Conservation (phyloP, 139 green algal genomes). For the Chara braunii region DNA sequence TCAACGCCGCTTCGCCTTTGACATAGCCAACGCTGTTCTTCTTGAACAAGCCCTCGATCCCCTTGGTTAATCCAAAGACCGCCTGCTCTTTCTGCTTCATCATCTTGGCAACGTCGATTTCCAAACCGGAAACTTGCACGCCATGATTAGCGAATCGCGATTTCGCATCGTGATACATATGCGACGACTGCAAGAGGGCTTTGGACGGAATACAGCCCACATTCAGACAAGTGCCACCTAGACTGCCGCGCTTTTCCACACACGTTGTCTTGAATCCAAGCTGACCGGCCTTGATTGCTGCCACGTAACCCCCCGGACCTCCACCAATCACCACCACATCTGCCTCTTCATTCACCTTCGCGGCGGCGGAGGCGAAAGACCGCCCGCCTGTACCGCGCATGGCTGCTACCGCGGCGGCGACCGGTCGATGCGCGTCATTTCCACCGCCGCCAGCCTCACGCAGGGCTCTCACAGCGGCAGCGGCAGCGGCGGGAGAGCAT, state of each 20-base stretch:
- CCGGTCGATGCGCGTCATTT: no score
- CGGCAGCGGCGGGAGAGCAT: no score
- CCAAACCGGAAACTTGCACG: constrained; percentile 57
- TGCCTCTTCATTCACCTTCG: no score
- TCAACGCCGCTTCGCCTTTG: constrained; percentile 84
- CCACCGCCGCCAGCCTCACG: no score
- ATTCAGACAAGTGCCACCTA: constrained; percentile 96
- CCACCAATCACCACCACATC: constrained; percentile 92
- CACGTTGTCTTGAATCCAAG: constrained; percentile 89
- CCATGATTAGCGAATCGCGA: constrained; percentile 70
- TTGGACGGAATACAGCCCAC: constrained; percentile 95
- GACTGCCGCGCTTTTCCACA: constrained; percentile 79
- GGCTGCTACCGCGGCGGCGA: no score
- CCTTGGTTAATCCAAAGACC: constrained; percentile 84
- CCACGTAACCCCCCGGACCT: constrained; percentile 92
- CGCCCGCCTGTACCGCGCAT: no score
- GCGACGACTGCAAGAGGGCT: constrained; percentile 77
- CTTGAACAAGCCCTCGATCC: constrained; percentile 95
- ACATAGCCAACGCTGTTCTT: constrained; percentile 97
- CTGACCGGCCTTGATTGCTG: constrained; percentile 92
- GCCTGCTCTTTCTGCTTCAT: constrained; percentile 84
- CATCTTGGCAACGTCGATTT: constrained; percentile 73
- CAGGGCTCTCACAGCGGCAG: no score
- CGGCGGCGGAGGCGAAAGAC: no score
- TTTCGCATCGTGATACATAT: constrained; percentile 86